Percentiles rank a stretch among this genome's conserved stretches.
These are phyloP conservation scores for Tausonia pullulans DNA, from an alignment of 1,284 basidiomycete genomes.

Conservation along the genomic window DNA sequence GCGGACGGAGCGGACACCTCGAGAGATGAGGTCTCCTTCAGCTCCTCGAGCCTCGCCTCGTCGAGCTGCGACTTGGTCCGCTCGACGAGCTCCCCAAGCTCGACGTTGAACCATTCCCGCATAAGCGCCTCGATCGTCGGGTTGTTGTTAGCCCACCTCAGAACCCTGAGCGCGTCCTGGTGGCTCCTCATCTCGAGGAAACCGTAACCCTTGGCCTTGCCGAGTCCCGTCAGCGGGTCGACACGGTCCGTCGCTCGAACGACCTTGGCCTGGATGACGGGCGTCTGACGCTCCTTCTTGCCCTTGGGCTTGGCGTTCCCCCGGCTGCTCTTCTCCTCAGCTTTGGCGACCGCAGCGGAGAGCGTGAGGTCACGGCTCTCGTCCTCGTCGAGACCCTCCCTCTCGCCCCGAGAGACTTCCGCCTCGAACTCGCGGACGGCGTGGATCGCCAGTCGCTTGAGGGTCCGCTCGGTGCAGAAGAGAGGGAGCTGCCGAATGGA, in stretches of 20 bases:
- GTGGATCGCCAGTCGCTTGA: constrained; percentile 78
- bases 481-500: constrained; percentile 85
- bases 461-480: constrained; percentile 75
- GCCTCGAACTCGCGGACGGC: constrained; percentile 65
- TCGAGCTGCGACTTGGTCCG: constrained; percentile 41
- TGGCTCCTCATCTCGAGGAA: constrained; percentile 86
- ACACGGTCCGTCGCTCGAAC: constrained; percentile 68
- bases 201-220: constrained; percentile 84
- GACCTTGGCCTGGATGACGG: constrained; percentile 73
- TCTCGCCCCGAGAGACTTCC: constrained; percentile 57
- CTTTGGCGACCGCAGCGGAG: constrained; percentile 33
- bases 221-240: constrained; percentile 74
- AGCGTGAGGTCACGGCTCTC: constrained; percentile 48
- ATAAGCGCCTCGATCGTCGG: constrained; percentile 51
- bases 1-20: not conserved
- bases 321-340: constrained; percentile 25
- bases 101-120: constrained; percentile 70
- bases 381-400: constrained; percentile 55
- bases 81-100: constrained; percentile 58
- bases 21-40: constrained; percentile 1
- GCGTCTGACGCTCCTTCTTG: constrained; percentile 45
- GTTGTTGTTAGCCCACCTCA: constrained; percentile 93
- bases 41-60: constrained; percentile 25
- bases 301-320: constrained; percentile 30
- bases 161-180: constrained; percentile 75